Conservation (phyloP, 768 basidiomycete species). For the Austroboletus festivus region DNA sequence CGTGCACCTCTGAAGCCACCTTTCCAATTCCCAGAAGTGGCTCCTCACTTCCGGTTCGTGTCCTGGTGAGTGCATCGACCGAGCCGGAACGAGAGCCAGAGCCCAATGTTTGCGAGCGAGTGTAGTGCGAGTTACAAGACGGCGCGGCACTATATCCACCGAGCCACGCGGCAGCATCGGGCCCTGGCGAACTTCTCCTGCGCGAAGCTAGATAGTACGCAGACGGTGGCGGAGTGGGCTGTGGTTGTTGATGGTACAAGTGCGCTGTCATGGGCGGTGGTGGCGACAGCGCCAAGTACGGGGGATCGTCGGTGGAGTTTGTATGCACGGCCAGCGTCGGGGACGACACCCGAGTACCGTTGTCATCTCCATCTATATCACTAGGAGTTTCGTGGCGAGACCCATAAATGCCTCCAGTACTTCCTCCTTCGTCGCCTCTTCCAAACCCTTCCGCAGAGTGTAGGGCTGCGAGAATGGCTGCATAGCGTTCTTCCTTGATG, state of each 20-base stretch:
- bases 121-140: slow-evolving; percentile 26
- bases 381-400: slow-evolving; percentile 14
- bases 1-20: slow-evolving; percentile 4
- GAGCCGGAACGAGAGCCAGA: slow-evolving; percentile 26
- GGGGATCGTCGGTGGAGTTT: slow-evolving; percentile 8
- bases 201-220: slow-evolving; percentile 16
- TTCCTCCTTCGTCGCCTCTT: slow-evolving; percentile 16
- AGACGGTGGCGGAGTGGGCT: slow-evolving; percentile 25
- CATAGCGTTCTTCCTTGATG: slow-evolving; percentile 27
- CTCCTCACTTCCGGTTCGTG: slow-evolving; percentile 31
- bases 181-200: slow-evolving; percentile 28
- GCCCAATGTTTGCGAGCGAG: slow-evolving; percentile 29
- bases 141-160: slow-evolving; percentile 24
- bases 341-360: slow-evolving; percentile 19
- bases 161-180: slow-evolving; percentile 25
- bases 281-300: slow-evolving; percentile 24
- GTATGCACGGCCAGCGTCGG: slow-evolving; percentile 22
- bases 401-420: slow-evolving; percentile 28
- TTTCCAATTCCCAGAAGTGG: slow-evolving; percentile 22
- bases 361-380: slow-evolving; percentile 9
- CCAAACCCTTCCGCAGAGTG: slow-evolving; percentile 12
- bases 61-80: slow-evolving; percentile 26
- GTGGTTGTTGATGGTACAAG: slow-evolving; percentile 5
- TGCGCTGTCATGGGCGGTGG: slow-evolving; percentile 15
- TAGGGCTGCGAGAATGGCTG: slow-evolving; percentile 25